These are phyloP conservation scores for Posidonia oceanica DNA, from an alignment of 116 monocot genomes.

Conservation along the genomic window DNA sequence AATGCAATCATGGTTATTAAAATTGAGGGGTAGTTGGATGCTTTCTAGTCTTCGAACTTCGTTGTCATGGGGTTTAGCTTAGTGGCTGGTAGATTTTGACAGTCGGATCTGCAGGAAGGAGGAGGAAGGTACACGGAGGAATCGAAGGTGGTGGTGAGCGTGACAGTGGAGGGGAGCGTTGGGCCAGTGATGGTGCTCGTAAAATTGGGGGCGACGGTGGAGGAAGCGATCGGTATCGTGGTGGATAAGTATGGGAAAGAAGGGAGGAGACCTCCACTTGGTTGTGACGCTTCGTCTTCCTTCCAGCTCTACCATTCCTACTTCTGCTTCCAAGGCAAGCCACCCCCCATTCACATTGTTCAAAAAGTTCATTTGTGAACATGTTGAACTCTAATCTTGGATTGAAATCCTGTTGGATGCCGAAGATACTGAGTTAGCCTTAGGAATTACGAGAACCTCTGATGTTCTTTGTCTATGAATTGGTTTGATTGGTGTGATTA, in stretches of 20 bases:
- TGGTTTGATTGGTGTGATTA: no score
- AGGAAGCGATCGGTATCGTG: conserved; percentile 47
- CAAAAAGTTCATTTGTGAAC: background rate
- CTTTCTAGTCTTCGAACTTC: background rate
- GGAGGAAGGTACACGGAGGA: conserved; percentile 15
- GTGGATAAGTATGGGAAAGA: conserved; percentile 45
- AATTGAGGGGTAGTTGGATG: no score
- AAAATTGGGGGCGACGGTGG: conserved; percentile 47
- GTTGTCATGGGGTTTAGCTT: background rate
- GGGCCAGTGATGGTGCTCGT: conserved; percentile 75
- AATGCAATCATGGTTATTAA: no score
- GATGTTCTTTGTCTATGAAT: no score
- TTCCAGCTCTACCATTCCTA: conserved; percentile 76
- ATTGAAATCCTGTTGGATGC: background rate
- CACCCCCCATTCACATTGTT: background rate
- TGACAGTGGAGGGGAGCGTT: conserved; percentile 79
- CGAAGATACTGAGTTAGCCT: background rate
- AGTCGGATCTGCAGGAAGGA: background rate
- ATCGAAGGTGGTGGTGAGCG: conserved; percentile 77
- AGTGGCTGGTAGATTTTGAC: background rate
- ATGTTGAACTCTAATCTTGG: background rate
- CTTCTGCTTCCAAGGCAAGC: conserved; percentile 46
- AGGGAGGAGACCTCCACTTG: conserved; percentile 50
- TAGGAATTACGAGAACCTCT: no score
- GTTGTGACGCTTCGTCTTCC: conserved; percentile 5